Evolutionary conservation across 495 filamentous ascomycete species (phyloP).

Genomic region (Parathielavia hyrcaniae): DNA sequence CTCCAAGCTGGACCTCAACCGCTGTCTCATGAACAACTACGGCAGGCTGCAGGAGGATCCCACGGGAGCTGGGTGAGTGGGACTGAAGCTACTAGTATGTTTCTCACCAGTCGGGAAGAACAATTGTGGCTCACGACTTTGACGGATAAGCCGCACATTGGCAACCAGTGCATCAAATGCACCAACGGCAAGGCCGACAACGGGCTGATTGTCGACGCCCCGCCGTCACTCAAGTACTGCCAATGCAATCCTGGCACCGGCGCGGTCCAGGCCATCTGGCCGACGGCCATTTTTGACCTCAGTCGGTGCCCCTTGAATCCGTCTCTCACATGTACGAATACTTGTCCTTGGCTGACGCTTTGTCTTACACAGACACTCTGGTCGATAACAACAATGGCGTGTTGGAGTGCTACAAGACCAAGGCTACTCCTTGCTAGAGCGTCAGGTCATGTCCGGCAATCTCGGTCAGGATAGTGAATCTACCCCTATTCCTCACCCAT

Average conservation of each 20-base stretch:
- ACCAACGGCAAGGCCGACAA: constrained; percentile 16
- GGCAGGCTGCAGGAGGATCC: constrained; percentile 22
- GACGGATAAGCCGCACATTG: constrained; percentile 16
- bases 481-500: too few species aligned
- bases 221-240: constrained; percentile 21
- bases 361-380: constrained; percentile 15
- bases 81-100: not conserved
- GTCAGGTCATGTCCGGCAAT: not conserved
- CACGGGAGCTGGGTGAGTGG: constrained; percentile 15
- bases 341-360: not conserved
- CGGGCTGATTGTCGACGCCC: constrained; percentile 10
- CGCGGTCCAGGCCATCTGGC: constrained; percentile 20
- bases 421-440: constrained; percentile 14
- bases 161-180: constrained; percentile 27
- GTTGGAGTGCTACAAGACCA: constrained; percentile 20
- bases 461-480: too few species aligned
- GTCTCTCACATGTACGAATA: not conserved
- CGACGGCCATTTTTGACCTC: constrained; percentile 23
- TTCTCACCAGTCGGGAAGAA: not conserved
- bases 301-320: constrained; percentile 11
- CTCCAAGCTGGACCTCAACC: constrained; percentile 25
- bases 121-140: not conserved
- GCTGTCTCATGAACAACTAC: constrained; percentile 25
- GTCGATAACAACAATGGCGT: constrained; percentile 27
- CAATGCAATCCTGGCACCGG: constrained; percentile 26